Percentiles rank a stretch among this genome's conserved stretches.
Evolutionary conservation across 2,329 filamentous ascomycete species (phyloP).

Genomic region (Trichophyton equinum): DNA sequence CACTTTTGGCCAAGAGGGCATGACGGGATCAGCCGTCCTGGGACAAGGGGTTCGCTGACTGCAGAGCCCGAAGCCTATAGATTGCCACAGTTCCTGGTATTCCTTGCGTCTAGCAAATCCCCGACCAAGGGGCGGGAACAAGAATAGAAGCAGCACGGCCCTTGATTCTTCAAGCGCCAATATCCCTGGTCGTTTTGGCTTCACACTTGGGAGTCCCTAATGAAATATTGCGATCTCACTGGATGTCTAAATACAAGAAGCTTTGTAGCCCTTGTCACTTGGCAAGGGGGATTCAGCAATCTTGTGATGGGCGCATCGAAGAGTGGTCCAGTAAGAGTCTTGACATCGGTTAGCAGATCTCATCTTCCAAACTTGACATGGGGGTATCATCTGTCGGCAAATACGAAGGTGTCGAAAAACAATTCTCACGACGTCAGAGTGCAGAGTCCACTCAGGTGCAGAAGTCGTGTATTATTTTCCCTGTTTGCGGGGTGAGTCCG

Average conservation of each 20-base stretch:
- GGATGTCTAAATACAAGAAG: not conserved
- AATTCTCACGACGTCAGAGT: not conserved
- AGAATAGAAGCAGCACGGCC: not conserved
- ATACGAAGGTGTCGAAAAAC: not conserved
- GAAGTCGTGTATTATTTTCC: not conserved
- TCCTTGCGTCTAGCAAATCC: not conserved
- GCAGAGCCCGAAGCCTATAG: not conserved
- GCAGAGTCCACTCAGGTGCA: not conserved
- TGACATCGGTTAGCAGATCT: not conserved
- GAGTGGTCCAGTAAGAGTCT: not conserved
- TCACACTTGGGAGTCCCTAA: not conserved
- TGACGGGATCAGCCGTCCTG: not conserved
- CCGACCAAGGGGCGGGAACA: not conserved
- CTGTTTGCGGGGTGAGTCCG: not conserved
- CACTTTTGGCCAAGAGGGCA: not conserved
- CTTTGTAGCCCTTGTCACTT: not conserved
- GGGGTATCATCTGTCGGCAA: not conserved
- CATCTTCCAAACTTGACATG: not conserved
- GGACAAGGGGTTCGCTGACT: not conserved
- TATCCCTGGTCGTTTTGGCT: not conserved
- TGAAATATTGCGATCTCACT: not conserved
- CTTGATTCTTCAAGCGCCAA: not conserved
- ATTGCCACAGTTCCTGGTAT: not conserved
- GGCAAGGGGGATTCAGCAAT: not conserved
- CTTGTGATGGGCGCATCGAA: not conserved